phyloP scores from a whole-genome alignment of 495 filamentous ascomycete species.

The Hypomontagnella monticulosa region DNA sequence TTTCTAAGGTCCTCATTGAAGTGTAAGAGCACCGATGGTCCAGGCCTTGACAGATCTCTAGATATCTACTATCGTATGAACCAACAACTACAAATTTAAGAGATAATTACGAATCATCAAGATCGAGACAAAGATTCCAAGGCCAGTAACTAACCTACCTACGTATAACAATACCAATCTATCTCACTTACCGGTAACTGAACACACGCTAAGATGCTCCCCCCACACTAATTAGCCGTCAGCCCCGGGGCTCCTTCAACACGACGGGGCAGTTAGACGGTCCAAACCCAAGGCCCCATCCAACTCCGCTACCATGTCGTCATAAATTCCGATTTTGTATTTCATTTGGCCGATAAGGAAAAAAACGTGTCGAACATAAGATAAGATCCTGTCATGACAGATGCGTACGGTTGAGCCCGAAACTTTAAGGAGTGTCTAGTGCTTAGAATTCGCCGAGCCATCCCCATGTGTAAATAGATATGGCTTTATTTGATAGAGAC shows the following conservation, averaged over 20 bases:
- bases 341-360: too few species aligned
- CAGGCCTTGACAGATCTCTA: neutral
- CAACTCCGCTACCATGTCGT: slow-evolving; percentile 36
- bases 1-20: neutral
- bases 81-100: neutral
- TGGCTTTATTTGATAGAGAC: slow-evolving; percentile 6
- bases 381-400: neutral
- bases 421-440: too few species aligned
- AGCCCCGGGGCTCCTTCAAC: slow-evolving; percentile 1
- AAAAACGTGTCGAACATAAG: neutral
- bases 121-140: neutral
- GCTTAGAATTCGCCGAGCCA: too few species aligned
- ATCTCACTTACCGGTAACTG: too few species aligned
- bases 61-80: neutral
- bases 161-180: too few species aligned
- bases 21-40: neutral
- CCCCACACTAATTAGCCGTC: neutral
- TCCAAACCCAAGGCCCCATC: slow-evolving; percentile 25
- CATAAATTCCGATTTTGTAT: slow-evolving; percentile 1
- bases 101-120: neutral
- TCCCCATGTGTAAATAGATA: too few species aligned
- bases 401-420: too few species aligned
- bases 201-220: too few species aligned
- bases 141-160: too few species aligned
- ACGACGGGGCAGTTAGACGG: slow-evolving; percentile 8